These are phyloP conservation scores for Sclerotinia borealis DNA, from an alignment of 2,329 filamentous ascomycete species.

Conservation along the genomic window DNA sequence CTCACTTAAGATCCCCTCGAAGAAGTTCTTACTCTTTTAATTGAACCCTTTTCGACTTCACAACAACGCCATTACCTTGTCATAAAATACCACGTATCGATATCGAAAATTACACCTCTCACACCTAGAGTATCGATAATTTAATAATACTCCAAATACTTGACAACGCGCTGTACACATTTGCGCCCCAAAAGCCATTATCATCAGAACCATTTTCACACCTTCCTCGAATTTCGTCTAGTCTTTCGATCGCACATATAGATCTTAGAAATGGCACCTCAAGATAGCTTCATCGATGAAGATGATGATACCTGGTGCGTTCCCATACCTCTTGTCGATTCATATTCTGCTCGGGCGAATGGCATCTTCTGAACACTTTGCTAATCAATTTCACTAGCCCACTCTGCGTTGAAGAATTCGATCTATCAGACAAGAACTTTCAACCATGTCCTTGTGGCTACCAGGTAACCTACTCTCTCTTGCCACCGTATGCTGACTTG, in stretches of 20 bases:
- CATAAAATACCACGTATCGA: slow-evolving; percentile 8
- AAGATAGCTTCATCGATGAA: slow-evolving; percentile 66
- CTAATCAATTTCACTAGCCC: slow-evolving; percentile 54
- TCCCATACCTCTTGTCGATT: not conserved
- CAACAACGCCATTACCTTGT: not conserved
- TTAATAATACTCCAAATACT: not conserved
- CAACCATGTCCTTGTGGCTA: slow-evolving; percentile 96
- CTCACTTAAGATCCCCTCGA: slow-evolving; percentile 3
- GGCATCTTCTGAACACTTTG: slow-evolving; percentile 2
- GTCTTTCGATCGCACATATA: not conserved
- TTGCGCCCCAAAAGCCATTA: not conserved
- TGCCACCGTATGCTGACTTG: not conserved
- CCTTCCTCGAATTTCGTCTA: not conserved
- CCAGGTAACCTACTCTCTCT: slow-evolving; percentile 59
- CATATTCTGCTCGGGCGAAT: not conserved
- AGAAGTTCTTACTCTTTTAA: slow-evolving; percentile 9
- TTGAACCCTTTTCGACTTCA: slow-evolving; percentile 1
- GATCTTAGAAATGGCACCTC: slow-evolving; percentile 49
- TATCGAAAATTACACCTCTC: not conserved
- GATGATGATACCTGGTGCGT: slow-evolving; percentile 64
- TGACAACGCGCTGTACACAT: slow-evolving; percentile 4
- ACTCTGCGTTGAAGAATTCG: slow-evolving; percentile 97
- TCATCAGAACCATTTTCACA: not conserved
- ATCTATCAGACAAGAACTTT: slow-evolving; percentile 95
- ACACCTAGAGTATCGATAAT: slow-evolving; percentile 2